These are phyloP conservation scores for Heliophila coronopifolia DNA, from an alignment of 441 rosid genomes.

Conservation along the genomic window DNA sequence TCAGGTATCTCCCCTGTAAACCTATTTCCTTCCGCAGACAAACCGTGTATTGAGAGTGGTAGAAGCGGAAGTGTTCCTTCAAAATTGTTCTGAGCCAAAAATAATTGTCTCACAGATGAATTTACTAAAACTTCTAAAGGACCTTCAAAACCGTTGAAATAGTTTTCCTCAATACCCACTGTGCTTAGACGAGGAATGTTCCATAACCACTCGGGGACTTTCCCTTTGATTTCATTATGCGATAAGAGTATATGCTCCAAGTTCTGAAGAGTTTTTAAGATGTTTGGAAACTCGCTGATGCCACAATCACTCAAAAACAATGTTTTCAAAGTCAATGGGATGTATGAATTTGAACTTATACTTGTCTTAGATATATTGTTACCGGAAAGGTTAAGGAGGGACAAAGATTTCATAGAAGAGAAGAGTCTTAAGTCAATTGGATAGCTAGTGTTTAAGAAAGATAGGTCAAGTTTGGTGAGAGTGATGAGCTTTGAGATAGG, in stretches of 20 bases:
- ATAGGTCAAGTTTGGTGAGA: not conserved
- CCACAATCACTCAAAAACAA: not conserved
- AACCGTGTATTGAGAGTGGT: no score
- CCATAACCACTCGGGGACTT: constrained; percentile 15
- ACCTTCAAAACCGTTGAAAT: not conserved
- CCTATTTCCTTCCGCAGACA: no score
- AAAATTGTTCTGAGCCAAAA: not conserved
- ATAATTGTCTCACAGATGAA: not conserved
- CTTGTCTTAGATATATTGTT: not conserved
- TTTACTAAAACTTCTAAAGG: not conserved
- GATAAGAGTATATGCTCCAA: not conserved
- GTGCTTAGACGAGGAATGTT: not conserved
- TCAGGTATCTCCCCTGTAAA: no score
- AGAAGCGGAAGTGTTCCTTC: no score
- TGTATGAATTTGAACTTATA: not conserved
- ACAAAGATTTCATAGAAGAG: constrained; percentile 25
- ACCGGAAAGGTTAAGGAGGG: not conserved
- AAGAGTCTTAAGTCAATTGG: not conserved
- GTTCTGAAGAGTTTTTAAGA: not conserved
- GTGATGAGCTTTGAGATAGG: constrained; percentile 18
- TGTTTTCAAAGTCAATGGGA: not conserved
- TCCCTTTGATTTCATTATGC: not conserved
- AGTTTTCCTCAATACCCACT: not conserved
- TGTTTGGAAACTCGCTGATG: constrained; percentile 5
- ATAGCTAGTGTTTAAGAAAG: not conserved